phyloP scores from a whole-genome alignment of 371 early-diverging fungal genomes.

The Chytridium lagenaria region DNA sequence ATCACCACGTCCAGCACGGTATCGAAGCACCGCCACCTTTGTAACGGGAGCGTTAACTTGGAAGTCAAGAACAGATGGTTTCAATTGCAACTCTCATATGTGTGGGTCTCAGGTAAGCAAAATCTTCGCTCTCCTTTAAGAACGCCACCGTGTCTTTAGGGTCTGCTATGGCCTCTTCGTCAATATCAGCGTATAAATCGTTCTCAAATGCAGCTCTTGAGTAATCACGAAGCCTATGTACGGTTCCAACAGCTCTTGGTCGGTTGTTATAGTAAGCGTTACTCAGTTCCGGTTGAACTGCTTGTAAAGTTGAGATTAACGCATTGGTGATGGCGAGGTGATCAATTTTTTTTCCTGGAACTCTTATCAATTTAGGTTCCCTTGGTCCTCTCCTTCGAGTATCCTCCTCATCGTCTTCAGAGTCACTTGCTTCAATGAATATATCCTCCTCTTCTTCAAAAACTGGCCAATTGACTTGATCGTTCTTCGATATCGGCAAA shows the following conservation, averaged over 20 bases:
- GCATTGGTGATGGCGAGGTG: slow-evolving; percentile 31
- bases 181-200: slow-evolving; percentile 22
- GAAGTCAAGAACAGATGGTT: slow-evolving; percentile 52
- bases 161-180: slow-evolving; percentile 44
- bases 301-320: slow-evolving; percentile 42
- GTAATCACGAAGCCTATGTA: slow-evolving; percentile 41
- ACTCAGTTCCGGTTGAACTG: slow-evolving; percentile 44
- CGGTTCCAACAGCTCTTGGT: slow-evolving; percentile 35
- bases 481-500: slow-evolving; percentile 37
- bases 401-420: slow-evolving; percentile 24
- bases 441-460: slow-evolving; percentile 47
- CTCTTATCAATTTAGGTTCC: slow-evolving; percentile 4
- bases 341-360: slow-evolving; percentile 23
- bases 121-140: slow-evolving; percentile 55
- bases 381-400: background rate
- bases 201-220: slow-evolving; percentile 10
- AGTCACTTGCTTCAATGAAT: slow-evolving; percentile 19
- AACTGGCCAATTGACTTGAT: slow-evolving; percentile 37
- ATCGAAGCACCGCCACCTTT: slow-evolving; percentile 51
- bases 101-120: slow-evolving; percentile 48
- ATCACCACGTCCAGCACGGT: slow-evolving; percentile 60
- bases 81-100: slow-evolving; percentile 53
- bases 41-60: slow-evolving; percentile 54
- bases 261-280: slow-evolving; percentile 34
- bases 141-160: slow-evolving; percentile 55